Conservation (phyloP, 768 basidiomycete genomes). For the Chalciporus chontae region DNA sequence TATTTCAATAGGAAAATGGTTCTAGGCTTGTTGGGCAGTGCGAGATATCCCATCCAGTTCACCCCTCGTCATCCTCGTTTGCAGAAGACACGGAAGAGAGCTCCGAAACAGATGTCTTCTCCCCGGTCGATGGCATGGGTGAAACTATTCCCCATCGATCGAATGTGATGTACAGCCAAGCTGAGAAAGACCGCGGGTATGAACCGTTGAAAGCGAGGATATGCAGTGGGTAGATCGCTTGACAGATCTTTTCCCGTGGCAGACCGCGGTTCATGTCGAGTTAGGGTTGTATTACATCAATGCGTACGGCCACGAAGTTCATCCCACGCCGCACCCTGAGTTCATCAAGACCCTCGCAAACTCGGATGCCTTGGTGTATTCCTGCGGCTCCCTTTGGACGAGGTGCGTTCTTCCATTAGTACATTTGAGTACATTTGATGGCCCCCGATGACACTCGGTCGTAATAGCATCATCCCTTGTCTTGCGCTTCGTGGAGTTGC, state of each 20-base stretch:
- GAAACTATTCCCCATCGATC: constrained; percentile 43
- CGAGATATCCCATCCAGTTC: constrained; percentile 85
- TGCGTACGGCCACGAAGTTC: constrained; percentile 87
- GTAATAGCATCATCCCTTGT: constrained; percentile 80
- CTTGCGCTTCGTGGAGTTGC: constrained; percentile 82
- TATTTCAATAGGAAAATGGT: constrained; percentile 59
- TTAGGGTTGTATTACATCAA: constrained; percentile 86
- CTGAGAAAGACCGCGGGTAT: constrained; percentile 45
- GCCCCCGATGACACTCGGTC: constrained; percentile 4
- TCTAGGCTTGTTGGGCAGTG: constrained; percentile 84
- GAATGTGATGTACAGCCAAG: constrained; percentile 66
- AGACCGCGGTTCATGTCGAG: constrained; percentile 8
- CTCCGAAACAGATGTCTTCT: constrained; percentile 35
- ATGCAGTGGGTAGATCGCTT: constrained; percentile 46
- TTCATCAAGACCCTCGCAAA: constrained; percentile 60
- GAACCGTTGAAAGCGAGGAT: constrained; percentile 61
- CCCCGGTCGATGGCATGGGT: constrained; percentile 54
- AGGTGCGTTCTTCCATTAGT: constrained; percentile 45
- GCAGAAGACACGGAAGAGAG: constrained; percentile 27
- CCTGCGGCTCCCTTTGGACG: constrained; percentile 94
- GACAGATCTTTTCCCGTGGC: constrained; percentile 8
- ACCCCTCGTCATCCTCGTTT: constrained; percentile 26
- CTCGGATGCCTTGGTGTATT: constrained; percentile 77
- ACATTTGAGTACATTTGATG: background rate
- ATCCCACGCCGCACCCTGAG: constrained; percentile 82